These are phyloP conservation scores for Sarcomyxa edulis DNA, from an alignment of 768 basidiomycete species.

Conservation along the genomic window DNA sequence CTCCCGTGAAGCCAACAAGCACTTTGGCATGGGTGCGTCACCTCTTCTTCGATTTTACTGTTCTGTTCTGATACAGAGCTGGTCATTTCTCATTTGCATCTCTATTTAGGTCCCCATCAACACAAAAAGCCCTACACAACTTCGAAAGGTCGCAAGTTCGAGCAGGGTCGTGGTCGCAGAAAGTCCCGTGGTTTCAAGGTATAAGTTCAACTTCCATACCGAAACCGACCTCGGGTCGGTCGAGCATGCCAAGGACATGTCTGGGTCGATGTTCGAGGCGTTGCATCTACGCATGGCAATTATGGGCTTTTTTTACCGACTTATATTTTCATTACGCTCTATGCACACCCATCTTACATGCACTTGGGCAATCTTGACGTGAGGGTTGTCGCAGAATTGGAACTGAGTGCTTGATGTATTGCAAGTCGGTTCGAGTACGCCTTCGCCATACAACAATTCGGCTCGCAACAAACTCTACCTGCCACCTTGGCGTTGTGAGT, in stretches of 20 bases:
- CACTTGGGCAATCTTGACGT: too few relatives aligned
- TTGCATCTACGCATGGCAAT: too few relatives aligned
- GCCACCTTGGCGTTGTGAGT: too few relatives aligned
- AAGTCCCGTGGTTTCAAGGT: conserved; percentile 97
- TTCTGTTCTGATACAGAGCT: not conserved
- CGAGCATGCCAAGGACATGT: conserved; percentile 19
- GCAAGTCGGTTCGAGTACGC: too few relatives aligned
- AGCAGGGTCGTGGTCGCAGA: conserved; percentile 97
- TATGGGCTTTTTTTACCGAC: too few relatives aligned
- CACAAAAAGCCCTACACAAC: conserved; percentile 96
- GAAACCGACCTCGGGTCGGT: conserved; percentile 18
- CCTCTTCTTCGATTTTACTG: not conserved
- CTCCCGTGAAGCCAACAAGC: conserved; percentile 91
- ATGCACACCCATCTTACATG: too few relatives aligned
- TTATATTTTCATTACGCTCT: too few relatives aligned
- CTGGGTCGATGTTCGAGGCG: conserved; percentile 22
- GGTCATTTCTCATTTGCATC: not conserved
- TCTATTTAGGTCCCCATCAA: conserved; percentile 73
- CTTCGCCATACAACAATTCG: too few relatives aligned
- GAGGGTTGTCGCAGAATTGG: too few relatives aligned
- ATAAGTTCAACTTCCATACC: conserved; percentile 52
- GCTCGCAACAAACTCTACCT: too few relatives aligned
- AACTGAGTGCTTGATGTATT: too few relatives aligned
- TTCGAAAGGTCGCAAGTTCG: conserved; percentile 99
- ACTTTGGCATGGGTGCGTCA: conserved; percentile 87